Percentiles rank a stretch among this genome's conserved stretches.
Conservation (phyloP, 2,329 filamentous ascomycete species). For the Cercospora janseana region DNA sequence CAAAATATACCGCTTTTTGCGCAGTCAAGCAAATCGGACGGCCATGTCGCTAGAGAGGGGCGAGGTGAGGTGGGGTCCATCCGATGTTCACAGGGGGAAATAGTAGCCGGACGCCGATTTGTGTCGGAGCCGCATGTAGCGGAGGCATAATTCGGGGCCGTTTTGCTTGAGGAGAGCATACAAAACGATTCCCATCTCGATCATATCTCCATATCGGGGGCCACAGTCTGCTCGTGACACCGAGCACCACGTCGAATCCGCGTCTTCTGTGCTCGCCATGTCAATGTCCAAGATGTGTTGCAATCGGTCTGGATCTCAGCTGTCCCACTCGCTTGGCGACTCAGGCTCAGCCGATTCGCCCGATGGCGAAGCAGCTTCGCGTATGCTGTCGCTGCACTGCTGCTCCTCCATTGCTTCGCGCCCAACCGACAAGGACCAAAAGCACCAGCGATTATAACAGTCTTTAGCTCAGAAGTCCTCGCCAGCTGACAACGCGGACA, state of each 20-base stretch:
- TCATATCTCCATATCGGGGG: background rate
- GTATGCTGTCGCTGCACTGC: background rate
- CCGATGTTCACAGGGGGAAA: background rate
- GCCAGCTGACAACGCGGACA: no score
- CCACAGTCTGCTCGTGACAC: background rate
- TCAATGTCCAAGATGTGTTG: background rate
- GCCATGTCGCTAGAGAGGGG: no score
- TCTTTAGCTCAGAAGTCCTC: no score
- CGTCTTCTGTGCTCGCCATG: background rate
- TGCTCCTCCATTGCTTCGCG: background rate
- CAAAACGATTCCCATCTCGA: background rate
- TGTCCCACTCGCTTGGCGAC: constrained; percentile 3
- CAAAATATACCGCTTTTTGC: no score
- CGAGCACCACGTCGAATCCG: no score
- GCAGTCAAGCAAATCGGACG: no score
- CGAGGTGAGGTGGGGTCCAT: constrained; percentile 1
- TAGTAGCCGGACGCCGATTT: background rate
- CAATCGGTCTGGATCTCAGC: constrained; percentile 1
- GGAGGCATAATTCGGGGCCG: constrained; percentile 1
- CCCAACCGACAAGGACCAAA: background rate
- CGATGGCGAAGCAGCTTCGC: background rate
- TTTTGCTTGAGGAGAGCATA: background rate
- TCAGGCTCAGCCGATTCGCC: constrained; percentile 2
- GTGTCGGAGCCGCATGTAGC: background rate
- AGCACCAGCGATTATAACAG: no score